Percentiles rank a stretch among this genome's conserved stretches.
Evolutionary conservation across 2,329 filamentous ascomycete species (phyloP).

Genomic region (Fusarium nodosum): DNA sequence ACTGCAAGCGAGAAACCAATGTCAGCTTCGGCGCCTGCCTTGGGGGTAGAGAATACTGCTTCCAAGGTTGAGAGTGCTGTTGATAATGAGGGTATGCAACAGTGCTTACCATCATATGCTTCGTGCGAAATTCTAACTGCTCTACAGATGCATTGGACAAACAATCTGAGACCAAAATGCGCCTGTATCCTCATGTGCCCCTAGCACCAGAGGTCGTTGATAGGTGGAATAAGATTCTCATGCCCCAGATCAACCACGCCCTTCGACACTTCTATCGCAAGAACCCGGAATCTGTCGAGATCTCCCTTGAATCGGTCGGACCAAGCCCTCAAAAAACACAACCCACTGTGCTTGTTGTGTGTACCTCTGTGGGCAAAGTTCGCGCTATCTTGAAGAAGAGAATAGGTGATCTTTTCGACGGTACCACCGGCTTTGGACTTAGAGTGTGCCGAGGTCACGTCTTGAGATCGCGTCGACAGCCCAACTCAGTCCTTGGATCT

Average conservation of each 20-base stretch:
- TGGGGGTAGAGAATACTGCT: slow-evolving; percentile 9
- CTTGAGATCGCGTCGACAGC: slow-evolving; percentile 68
- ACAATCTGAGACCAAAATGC: slow-evolving; percentile 60
- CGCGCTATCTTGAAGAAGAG: slow-evolving; percentile 78
- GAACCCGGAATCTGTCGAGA: slow-evolving; percentile 81
- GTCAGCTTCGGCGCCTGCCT: slow-evolving; percentile 5
- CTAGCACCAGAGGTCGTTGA: slow-evolving; percentile 73
- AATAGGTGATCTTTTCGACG: slow-evolving; percentile 75
- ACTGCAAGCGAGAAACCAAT: slow-evolving; percentile 40
- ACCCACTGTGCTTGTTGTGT: slow-evolving; percentile 82
- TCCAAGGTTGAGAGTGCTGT: slow-evolving; percentile 20
- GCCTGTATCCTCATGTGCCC: slow-evolving; percentile 71
- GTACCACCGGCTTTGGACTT: slow-evolving; percentile 71
- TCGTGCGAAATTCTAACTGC: slow-evolving; percentile 10
- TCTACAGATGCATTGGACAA: slow-evolving; percentile 43
- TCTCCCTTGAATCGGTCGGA: slow-evolving; percentile 81
- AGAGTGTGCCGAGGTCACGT: slow-evolving; percentile 80
- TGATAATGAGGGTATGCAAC: slow-evolving; percentile 42
- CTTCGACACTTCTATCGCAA: slow-evolving; percentile 79
- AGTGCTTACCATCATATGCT: too few relatives aligned
- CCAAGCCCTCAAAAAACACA: slow-evolving; percentile 74
- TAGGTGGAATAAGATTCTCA: slow-evolving; percentile 78
- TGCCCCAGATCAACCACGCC: slow-evolving; percentile 79
- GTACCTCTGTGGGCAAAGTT: slow-evolving; percentile 80
- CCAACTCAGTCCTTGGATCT: slow-evolving; percentile 50